phyloP scores from a whole-genome alignment of 2,329 filamentous ascomycete genomes.

The Hymenoscyphus occultus region DNA sequence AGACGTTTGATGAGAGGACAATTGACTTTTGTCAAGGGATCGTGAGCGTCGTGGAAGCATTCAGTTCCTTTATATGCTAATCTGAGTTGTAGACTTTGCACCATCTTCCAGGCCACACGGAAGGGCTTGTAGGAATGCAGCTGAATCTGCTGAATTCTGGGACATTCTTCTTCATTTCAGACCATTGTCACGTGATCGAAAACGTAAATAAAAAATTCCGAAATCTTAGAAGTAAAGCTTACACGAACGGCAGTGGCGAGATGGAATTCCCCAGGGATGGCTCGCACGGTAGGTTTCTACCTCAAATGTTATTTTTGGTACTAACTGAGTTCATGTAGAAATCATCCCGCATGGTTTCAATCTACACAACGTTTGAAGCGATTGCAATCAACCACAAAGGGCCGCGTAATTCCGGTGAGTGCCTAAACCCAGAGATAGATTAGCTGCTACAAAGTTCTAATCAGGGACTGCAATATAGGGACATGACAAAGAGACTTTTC shows the following conservation, averaged over 20 bases:
- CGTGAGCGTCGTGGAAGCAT: conserved; percentile 5
- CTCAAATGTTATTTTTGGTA: neutral
- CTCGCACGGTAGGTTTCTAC: conserved; percentile 28
- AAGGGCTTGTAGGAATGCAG: conserved; percentile 36
- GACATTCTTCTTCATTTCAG: conserved; percentile 37
- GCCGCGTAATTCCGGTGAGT: conserved; percentile 23
- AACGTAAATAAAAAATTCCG: conserved; percentile 23
- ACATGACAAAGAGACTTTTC: conserved; percentile 32
- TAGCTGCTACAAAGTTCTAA: neutral
- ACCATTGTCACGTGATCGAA: conserved; percentile 37
- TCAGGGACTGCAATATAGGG: conserved; percentile 12
- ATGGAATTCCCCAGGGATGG: conserved; percentile 37
- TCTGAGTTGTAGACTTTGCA: conserved; percentile 23
- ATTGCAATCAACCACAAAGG: conserved; percentile 32
- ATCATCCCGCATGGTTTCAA: conserved; percentile 37
- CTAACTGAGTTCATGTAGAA: conserved; percentile 17
- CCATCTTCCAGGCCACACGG: conserved; percentile 32
- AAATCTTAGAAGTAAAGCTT: neutral
- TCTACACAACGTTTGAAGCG: conserved; percentile 35
- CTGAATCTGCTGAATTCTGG: conserved; percentile 35
- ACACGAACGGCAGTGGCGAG: conserved; percentile 24
- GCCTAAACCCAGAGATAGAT: neutral
- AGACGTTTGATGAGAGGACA: conserved; percentile 41
- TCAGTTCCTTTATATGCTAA: neutral
- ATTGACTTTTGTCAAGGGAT: conserved; percentile 43